Conservation (phyloP, 306 rosid species). For the Gillenia trifoliata region DNA sequence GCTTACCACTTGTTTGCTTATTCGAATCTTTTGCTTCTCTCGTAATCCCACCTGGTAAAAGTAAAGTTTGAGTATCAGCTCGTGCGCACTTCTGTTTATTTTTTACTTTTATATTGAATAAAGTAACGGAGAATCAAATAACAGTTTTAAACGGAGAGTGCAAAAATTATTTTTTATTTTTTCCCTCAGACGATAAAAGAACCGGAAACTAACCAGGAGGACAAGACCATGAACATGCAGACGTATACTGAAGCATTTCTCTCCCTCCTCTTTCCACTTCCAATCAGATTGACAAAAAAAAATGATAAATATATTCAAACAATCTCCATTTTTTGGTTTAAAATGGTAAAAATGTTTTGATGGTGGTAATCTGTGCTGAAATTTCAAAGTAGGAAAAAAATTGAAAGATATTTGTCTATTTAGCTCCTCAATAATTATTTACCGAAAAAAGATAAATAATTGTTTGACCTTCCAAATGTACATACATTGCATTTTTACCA, state of each 20-base stretch:
- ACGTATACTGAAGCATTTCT: neutral
- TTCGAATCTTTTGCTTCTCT: no score
- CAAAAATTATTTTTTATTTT: neutral
- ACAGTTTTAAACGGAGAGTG: accelerated
- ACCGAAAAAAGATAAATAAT: neutral
- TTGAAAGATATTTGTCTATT: neutral
- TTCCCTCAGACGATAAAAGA: neutral
- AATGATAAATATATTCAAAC: neutral
- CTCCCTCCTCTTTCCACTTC: neutral
- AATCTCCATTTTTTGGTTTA: neutral
- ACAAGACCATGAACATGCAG: neutral
- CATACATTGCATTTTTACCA: no score
- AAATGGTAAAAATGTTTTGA: neutral
- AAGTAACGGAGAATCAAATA: no score
- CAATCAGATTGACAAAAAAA: neutral
- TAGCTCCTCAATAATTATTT: neutral
- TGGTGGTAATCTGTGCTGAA: neutral
- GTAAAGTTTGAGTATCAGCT: no score
- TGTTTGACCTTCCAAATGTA: neutral
- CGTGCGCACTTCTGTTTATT: no score
- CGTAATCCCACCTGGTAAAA: no score
- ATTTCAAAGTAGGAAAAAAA: neutral
- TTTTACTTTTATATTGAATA: no score
- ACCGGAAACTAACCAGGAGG: neutral
- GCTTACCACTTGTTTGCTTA: no score